Conservation (phyloP, 441 rosid genomes). For the Pelargonium myrrhifolium region DNA sequence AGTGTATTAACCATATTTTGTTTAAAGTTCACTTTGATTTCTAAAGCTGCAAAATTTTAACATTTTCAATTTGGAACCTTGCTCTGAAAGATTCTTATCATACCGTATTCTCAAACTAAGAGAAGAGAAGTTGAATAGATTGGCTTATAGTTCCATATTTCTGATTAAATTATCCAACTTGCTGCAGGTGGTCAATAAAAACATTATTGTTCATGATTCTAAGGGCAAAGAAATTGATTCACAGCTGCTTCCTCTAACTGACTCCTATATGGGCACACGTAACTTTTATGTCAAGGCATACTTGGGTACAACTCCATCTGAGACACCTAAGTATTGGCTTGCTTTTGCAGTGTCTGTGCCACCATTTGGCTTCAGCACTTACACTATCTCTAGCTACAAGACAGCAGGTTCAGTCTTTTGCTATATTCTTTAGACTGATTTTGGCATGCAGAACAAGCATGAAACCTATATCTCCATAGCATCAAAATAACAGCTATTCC, state of each 20-base stretch:
- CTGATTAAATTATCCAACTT: conserved; percentile 15
- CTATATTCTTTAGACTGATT: conserved; percentile 13
- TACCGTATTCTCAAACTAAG: neutral
- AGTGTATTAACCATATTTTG: neutral
- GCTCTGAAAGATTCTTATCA: neutral
- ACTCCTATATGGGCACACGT: conserved; percentile 48
- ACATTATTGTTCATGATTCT: conserved; percentile 62
- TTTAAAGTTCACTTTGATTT: conserved; percentile 1
- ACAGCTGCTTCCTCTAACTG: conserved; percentile 69
- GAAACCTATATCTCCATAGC: conserved; percentile 15
- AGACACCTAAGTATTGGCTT: conserved; percentile 75
- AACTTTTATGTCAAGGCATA: conserved; percentile 69
- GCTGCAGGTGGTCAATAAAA: conserved; percentile 59
- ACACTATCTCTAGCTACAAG: conserved; percentile 57
- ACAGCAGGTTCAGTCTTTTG: conserved; percentile 41
- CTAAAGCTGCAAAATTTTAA: neutral
- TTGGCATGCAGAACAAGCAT: neutral
- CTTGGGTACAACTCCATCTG: conserved; percentile 51
- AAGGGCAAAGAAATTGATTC: conserved; percentile 78
- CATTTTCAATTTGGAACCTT: neutral
- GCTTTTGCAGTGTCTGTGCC: conserved; percentile 79
- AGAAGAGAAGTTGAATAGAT: no score
- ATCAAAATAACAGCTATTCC: neutral
- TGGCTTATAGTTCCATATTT: neutral
- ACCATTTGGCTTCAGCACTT: conserved; percentile 90